Evolutionary conservation across 176 grass and related monocot genomes (phyloP).

Genomic region (Triticum dicoccoides): DNA sequence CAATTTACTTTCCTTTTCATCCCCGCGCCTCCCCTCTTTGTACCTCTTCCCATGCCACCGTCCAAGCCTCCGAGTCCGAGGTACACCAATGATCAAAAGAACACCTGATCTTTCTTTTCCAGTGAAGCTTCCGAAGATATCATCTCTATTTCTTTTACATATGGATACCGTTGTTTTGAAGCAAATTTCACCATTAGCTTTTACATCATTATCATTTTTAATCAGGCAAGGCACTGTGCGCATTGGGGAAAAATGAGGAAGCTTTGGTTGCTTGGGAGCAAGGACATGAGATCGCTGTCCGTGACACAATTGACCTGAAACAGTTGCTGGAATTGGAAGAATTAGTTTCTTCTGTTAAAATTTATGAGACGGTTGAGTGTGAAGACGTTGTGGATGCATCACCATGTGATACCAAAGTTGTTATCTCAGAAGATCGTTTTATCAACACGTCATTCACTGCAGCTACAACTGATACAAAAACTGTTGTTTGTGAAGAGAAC

Average conservation of each 20-base stretch:
- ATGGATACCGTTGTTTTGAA: neutral
- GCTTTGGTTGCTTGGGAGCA: slow-evolving; percentile 75
- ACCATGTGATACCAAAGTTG: slow-evolving; percentile 85
- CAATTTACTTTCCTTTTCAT: neutral
- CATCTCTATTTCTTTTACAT: neutral
- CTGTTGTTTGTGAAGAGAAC: slow-evolving; percentile 74
- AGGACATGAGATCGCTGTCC: slow-evolving; percentile 80
- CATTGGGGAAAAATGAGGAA: slow-evolving; percentile 79
- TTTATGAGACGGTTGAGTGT: slow-evolving; percentile 34
- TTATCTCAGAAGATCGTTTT: slow-evolving; percentile 79
- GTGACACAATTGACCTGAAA: slow-evolving; percentile 79
- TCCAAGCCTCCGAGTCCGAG: neutral
- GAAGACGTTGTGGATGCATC: slow-evolving; percentile 46
- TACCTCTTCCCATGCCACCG: neutral
- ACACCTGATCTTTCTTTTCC: neutral
- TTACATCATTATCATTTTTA: neutral
- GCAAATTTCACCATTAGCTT: slow-evolving; percentile 1
- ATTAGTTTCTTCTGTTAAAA: slow-evolving; percentile 61
- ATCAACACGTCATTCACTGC: slow-evolving; percentile 29
- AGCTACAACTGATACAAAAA: slow-evolving; percentile 61
- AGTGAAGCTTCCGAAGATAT: neutral
- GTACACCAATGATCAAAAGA: neutral
- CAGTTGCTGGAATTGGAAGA: slow-evolving; percentile 90
- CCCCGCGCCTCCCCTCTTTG: neutral
- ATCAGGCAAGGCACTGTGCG: slow-evolving; percentile 76